Evolutionary conservation across 768 basidiomycete genomes (phyloP).

Genomic region (Pilatotrama ljubarskyi): DNA sequence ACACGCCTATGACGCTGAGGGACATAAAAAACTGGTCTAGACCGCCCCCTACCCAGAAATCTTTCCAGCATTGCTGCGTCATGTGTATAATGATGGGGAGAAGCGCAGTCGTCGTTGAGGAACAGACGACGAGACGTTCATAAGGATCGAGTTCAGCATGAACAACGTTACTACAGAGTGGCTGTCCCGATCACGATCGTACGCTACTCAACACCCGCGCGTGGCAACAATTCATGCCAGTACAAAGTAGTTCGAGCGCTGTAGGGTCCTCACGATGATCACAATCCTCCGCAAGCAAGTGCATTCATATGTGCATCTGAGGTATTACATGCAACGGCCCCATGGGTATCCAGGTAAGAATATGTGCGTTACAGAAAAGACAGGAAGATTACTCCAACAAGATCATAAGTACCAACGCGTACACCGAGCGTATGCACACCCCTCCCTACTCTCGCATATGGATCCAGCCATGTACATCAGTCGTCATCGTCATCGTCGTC

Average conservation of each 20-base stretch:
- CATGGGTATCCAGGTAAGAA: constrained; percentile 18
- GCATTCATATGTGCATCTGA: constrained; percentile 3
- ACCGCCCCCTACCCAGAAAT: not conserved
- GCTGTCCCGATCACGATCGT: not conserved
- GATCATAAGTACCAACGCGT: constrained; percentile 15
- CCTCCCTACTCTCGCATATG: constrained; percentile 1
- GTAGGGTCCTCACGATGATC: too few relatives aligned
- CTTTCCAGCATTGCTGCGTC: not conserved
- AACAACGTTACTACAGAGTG: not conserved
- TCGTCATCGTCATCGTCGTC: constrained; percentile 15
- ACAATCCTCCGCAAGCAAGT: constrained; percentile 3
- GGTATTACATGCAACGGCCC: constrained; percentile 19
- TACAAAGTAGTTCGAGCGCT: not conserved
- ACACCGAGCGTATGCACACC: not conserved
- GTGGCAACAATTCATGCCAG: not conserved
- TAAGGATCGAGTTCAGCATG: not conserved
- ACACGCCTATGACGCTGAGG: constrained; percentile 9
- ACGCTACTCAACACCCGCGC: constrained; percentile 1
- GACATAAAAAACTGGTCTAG: constrained; percentile 1
- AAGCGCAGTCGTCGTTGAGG: not conserved
- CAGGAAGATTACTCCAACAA: constrained; percentile 21
- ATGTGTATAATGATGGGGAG: not conserved
- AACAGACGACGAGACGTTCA: too few relatives aligned
- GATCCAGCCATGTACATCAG: constrained; percentile 8
- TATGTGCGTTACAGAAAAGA: constrained; percentile 20